Evolutionary conservation across 805 yeast species (phyloP), one percentile per base, ranked within the genome.

Genomic region (Wickerhamomyces subpelliculosus): DNA sequence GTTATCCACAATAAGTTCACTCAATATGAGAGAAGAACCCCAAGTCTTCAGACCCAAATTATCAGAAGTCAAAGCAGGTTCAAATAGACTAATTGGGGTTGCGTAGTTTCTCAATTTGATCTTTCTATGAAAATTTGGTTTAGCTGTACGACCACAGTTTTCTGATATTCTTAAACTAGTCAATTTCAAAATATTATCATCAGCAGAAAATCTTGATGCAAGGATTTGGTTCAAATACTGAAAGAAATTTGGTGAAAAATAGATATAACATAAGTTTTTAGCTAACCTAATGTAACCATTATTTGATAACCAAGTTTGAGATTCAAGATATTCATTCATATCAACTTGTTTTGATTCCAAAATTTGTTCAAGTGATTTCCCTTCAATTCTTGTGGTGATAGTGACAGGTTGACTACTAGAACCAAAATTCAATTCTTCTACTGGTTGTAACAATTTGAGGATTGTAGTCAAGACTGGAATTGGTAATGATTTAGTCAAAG

Each of bases 31-130:
- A 0, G 97, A 78, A 0, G 97, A 84, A 0, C 97, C 98, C 98
- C 98, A 90, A 0, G 98, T 90, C 45, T 90, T 87, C 56, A 87
- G 68, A 0, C 98, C 98, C 18, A 93, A 62, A 44, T 82, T 84
- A 58, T 93, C 98, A 27, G 78, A 74, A 0, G 96, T 85, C 43
- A 90, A 63, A 0, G 95, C 78, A 0, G 97, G 97, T 52, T 90
- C 98, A 41, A 70, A 68, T 22, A 90, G 58, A 19, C 49, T 43
- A 4, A 60, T 57, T 2, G 50, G 42, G 1, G 47, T 48, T 0
- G 48, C 43, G 19, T 72, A 51, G 5, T 61, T 59, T 0, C 64
- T 62, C 3, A 85, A 57, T 9, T 62, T 58, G 24, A 90, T 77
- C 31, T 65, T 68, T 34, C 97, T 64, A 3, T 69, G 62, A 47